Conservation (phyloP, 78 protist species). For the Diacronema lutheri region DNA sequence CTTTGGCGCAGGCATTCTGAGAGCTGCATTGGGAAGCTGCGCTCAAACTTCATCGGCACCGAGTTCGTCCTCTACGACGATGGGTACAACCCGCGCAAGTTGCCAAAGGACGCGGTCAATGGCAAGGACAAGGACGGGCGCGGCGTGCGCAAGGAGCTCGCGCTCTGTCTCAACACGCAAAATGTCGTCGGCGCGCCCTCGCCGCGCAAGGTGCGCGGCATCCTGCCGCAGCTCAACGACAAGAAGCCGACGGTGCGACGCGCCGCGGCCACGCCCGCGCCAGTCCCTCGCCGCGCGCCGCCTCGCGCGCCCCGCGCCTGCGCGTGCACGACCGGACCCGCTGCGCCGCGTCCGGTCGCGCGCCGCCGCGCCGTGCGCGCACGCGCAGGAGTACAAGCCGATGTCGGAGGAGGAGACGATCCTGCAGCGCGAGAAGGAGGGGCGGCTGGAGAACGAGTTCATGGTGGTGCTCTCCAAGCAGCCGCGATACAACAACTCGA, state of each 20-base stretch:
- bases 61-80: slow-evolving; percentile 42
- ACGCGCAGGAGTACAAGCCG: no score
- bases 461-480: no score
- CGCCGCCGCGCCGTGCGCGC: no score
- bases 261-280: neutral
- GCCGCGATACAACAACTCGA: no score
- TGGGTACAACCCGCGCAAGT: slow-evolving; percentile 20
- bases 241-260: neutral
- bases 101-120: neutral
- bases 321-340: no score
- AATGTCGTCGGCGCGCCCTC: neutral
- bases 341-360: no score
- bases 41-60: slow-evolving; percentile 43
- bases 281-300: neutral
- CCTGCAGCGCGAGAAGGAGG: neutral
- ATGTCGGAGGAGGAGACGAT: neutral
- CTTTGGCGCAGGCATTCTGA: neutral
- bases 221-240: neutral
- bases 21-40: slow-evolving; percentile 32
- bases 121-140: slow-evolving; percentile 25
- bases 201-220: no score
- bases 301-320: no score
- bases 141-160: neutral
- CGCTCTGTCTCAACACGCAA: neutral
- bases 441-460: slow-evolving; percentile 7